Conservation (phyloP, 228 moss, liverwort and hornwort species). For the Sphagnum fallax region DNA sequence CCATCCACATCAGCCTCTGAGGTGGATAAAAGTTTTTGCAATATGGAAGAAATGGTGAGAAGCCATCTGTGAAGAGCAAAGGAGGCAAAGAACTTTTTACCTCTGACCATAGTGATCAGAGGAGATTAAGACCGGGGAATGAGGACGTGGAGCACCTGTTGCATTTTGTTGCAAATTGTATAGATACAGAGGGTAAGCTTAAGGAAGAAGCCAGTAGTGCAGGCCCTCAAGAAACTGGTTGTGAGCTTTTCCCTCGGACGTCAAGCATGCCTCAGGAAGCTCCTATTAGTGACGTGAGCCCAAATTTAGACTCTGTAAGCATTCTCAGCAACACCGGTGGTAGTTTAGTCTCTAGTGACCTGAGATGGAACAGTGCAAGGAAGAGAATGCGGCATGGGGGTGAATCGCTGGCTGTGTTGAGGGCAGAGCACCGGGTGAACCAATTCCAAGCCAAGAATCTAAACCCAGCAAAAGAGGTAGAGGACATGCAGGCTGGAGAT, state of each 20-base stretch:
- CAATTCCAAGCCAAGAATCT: not conserved
- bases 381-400: conserved; percentile 1
- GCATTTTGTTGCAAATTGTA: conserved; percentile 4
- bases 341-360: conserved; percentile 1
- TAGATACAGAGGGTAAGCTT: not conserved
- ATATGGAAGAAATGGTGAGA: no score
- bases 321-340: conserved; percentile 2
- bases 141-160: not conserved
- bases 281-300: not conserved
- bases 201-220: not conserved
- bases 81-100: no score
- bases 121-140: not conserved
- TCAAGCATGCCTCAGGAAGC: not conserved
- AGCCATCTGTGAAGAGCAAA: no score
- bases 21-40: no score
- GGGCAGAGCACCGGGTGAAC: conserved; percentile 1
- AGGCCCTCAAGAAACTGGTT: not conserved
- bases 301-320: not conserved
- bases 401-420: not conserved
- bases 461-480: not conserved
- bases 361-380: not conserved
- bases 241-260: not conserved
- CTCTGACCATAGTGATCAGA: not conserved
- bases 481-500: not conserved
- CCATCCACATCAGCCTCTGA: no score